A percentile compares a stretch with the other conserved stretches of the same genome.
These are phyloP conservation scores for Phytopythium helicoides DNA, from an alignment of 352 stramenopile genomes.

Conservation along the genomic window DNA sequence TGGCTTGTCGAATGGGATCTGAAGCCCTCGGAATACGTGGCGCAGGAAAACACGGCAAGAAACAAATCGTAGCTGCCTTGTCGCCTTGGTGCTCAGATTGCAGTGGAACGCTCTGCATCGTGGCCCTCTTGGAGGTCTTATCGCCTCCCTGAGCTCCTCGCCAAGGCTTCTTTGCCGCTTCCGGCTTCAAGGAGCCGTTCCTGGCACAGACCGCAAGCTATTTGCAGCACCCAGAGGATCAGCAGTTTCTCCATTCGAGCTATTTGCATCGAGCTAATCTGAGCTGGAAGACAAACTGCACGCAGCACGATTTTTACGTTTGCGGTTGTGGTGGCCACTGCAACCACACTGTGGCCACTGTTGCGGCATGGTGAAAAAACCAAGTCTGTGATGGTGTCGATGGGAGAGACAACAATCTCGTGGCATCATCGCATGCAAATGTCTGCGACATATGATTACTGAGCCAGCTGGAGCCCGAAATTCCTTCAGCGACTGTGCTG, in stretches of 20 bases:
- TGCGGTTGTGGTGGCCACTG: no score
- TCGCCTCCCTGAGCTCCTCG: not conserved
- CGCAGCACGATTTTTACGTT: no score
- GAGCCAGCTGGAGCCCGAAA: not conserved
- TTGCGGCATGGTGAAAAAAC: not conserved
- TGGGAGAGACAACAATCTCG: no score
- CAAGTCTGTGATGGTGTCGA: not conserved
- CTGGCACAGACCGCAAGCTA: not conserved
- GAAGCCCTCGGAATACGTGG: no score
- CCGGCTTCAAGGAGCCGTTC: not conserved
- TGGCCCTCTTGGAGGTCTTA: not conserved
- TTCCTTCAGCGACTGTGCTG: no score
- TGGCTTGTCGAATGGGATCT: not conserved
- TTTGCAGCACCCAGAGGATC: no score
- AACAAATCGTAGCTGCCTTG: no score
- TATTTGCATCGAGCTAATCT: not conserved
- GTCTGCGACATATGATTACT: constrained; percentile 1
- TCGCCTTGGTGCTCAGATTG: no score
- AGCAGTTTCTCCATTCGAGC: not conserved
- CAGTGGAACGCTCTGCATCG: not conserved
- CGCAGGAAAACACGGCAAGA: no score
- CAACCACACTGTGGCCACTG: no score
- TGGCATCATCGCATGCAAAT: not conserved
- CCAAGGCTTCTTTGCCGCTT: not conserved
- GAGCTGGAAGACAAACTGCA: no score